Base-by-base conservation (phyloP, 805 yeast species). In the Lachancea meyersii region DNA sequence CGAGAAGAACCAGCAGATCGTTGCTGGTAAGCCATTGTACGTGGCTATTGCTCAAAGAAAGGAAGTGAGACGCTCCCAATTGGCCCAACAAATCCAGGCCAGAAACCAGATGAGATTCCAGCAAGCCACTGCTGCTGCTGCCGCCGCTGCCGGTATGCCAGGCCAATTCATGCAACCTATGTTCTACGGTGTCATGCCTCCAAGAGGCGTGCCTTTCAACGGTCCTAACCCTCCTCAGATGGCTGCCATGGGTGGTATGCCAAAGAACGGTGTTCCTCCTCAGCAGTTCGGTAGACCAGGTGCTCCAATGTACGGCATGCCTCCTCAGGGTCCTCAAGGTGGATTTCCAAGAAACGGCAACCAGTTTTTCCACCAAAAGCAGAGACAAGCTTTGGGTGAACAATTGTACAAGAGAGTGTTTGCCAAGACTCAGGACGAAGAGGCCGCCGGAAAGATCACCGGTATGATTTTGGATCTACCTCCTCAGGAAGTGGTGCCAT, bases 31-130 rank as follows among this genome's bases (percentile, higher is more conserved):
- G 79, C 98, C 97, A 61, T 77, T 93, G 65, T 93, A 91, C 68
- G 98, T 93, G 71, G 96, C 97, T 48, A 80, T 93, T 64, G 98
- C 98, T 58, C 98, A 93, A 79, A 86, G 96, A 71, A 91, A 87
- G 75, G 98, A 91, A 58, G 95, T 87, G 46, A 88, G 98, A 79
- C 84, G 95, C 68, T 79, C 86, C 59, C 97, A 93, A 76, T 77
- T 93, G 68, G 91, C 87, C 69, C 97, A 93, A 75, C 97, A 93
- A 73, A 85, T 88, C 65, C 95, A 86, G 70, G 97, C 96, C 55
- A 86, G 96, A 76, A 87, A 86, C 80, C 97, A 91, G 73, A 79
- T 89, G 83, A 86, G 97, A 78, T 77, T 88, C 78, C 97, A 91
- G 76, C 96, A 88, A 71, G 95, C 94, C 53, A 79, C 83, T 53